A percentile compares a stretch with the other conserved stretches of the same genome.
phyloP scores from a whole-genome alignment of 192 early-diverging fungal species.

The Backusella psychrophila region DNA sequence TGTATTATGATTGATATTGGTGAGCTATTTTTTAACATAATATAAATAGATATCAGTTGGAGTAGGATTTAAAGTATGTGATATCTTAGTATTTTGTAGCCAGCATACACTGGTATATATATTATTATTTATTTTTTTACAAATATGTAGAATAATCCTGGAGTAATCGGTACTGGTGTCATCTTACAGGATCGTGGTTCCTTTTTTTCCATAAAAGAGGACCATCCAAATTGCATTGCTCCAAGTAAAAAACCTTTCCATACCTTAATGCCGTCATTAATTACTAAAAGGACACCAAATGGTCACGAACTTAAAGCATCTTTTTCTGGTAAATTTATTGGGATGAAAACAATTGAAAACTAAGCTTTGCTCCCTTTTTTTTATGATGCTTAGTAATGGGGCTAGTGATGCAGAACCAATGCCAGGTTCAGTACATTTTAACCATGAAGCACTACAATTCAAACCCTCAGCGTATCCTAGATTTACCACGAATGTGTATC shows the following conservation, averaged over 20 bases:
- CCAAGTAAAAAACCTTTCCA: constrained; percentile 74
- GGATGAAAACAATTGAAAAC: neutral
- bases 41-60: constrained; percentile 47
- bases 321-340: constrained; percentile 39
- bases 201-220: constrained; percentile 58
- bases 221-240: constrained; percentile 61
- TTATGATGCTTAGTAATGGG: constrained; percentile 59
- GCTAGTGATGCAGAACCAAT: constrained; percentile 79
- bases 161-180: constrained; percentile 62
- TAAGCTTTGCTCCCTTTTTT: neutral
- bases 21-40: neutral
- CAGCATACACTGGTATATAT: neutral
- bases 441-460: constrained; percentile 57
- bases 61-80: constrained; percentile 46
- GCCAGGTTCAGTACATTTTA: constrained; percentile 75
- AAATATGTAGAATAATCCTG: constrained; percentile 35
- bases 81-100: constrained; percentile 7
- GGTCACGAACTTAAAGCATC: constrained; percentile 38
- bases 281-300: constrained; percentile 36
- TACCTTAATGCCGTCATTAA: constrained; percentile 75
- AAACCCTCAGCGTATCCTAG: constrained; percentile 64
- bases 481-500: constrained; percentile 67
- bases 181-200: constrained; percentile 67
- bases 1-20: neutral
- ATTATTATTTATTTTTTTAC: neutral